Conservation (phyloP, 768 basidiomycete genomes). For the Auriculariales sp. region DNA sequence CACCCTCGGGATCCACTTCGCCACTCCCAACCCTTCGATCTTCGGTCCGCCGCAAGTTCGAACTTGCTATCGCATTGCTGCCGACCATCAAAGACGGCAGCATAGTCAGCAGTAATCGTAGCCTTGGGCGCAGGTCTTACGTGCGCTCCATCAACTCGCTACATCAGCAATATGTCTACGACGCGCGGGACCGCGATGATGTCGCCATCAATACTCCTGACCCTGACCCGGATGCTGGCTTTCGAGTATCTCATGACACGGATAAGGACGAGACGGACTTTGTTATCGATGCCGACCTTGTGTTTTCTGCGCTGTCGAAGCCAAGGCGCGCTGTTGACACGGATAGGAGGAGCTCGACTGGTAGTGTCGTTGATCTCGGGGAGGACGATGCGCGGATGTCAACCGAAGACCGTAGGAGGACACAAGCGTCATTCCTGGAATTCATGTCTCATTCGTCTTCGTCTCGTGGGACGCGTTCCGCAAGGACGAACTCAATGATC, state of each 20-base stretch:
- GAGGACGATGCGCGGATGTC: no score
- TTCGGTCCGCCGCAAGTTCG: no score
- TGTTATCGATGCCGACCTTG: background rate
- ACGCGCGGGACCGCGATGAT: background rate
- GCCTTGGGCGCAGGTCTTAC: background rate
- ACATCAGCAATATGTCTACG: background rate
- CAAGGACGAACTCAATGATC: background rate
- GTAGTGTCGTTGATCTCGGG: no score
- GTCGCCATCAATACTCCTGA: background rate
- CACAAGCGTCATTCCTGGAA: background rate
- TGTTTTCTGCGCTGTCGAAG: background rate
- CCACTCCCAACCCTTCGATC: no score
- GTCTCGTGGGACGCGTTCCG: background rate
- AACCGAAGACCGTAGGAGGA: background rate
- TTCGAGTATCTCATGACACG: background rate
- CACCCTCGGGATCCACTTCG: no score
- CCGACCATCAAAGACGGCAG: background rate
- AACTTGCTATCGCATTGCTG: background rate
- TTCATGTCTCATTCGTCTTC: background rate
- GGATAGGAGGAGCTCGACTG: no score
- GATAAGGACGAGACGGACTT: background rate
- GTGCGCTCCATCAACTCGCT: background rate
- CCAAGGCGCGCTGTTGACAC: background rate
- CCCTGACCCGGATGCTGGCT: background rate
- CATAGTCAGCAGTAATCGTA: background rate